A percentile compares a stretch with the other conserved stretches of the same genome.
phyloP scores from a whole-genome alignment of 441 rosid species.

The Eruca vesicaria region DNA sequence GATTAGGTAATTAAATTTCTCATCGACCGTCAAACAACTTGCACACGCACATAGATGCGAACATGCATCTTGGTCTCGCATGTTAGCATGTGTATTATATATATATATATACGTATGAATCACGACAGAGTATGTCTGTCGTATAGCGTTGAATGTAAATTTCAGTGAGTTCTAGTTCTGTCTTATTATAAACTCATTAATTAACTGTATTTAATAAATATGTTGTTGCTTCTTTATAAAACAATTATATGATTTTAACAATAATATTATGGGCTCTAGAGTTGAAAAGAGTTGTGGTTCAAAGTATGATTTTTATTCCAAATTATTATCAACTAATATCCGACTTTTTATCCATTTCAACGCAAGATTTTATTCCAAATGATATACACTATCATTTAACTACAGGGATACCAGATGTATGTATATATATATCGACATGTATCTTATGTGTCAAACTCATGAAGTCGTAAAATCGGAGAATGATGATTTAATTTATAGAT shows the following conservation, averaged over 20 bases:
- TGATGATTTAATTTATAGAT: not conserved
- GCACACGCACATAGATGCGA: not conserved
- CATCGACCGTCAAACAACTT: conserved; percentile 4
- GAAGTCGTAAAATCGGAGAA: not conserved
- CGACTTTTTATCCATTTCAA: not conserved
- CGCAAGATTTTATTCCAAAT: no score
- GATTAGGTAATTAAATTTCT: not conserved
- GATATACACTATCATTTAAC: no score
- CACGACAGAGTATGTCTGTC: conserved; percentile 35
- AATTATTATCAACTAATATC: not conserved
- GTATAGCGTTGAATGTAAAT: conserved; percentile 23
- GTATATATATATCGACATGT: not conserved
- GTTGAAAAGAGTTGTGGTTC: not conserved
- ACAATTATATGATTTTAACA: not conserved
- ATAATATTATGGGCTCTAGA: not conserved
- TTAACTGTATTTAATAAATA: not conserved
- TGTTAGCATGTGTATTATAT: conserved; percentile 6
- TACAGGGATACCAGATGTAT: not conserved
- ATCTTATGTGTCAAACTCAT: not conserved
- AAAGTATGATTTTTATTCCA: not conserved
- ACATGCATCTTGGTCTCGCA: conserved; percentile 20
- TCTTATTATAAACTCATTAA: conserved; percentile 3
- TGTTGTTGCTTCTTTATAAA: not conserved
- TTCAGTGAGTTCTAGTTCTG: conserved; percentile 20
- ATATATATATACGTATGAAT: not conserved